phyloP scores from a whole-genome alignment of 2,329 filamentous ascomycete species.

The Zymoseptoria ardabiliae region DNA sequence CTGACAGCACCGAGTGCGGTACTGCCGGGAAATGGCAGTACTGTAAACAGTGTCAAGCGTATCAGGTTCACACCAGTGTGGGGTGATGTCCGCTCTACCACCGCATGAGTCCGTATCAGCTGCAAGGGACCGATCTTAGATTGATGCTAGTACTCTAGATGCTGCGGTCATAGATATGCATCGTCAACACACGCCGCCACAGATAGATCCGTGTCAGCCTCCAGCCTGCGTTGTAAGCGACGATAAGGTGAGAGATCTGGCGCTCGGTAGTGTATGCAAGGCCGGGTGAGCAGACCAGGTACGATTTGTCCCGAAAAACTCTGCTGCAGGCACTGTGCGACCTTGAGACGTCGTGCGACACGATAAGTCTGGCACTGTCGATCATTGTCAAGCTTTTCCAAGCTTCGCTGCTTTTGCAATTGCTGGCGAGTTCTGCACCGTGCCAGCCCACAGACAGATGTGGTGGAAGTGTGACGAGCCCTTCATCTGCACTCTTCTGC shows the following conservation, averaged over 20 bases:
- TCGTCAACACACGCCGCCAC: background rate
- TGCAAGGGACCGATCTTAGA: background rate
- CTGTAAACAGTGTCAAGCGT: background rate
- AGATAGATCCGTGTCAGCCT: background rate
- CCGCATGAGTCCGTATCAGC: background rate
- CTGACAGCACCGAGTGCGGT: background rate
- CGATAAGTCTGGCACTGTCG: background rate
- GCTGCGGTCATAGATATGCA: background rate
- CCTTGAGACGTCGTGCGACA: conserved; percentile 4
- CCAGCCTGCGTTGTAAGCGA: background rate
- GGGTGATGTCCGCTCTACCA: background rate
- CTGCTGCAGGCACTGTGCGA: conserved; percentile 10
- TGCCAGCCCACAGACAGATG: background rate
- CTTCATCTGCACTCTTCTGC: background rate
- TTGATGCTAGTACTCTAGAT: background rate
- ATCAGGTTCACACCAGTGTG: background rate
- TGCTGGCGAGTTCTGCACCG: background rate
- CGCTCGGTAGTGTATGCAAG: conserved; percentile 7
- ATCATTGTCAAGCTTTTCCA: conserved; percentile 4
- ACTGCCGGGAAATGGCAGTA: background rate
- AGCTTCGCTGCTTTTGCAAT: background rate
- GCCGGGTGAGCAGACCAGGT: background rate
- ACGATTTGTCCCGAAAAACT: background rate
- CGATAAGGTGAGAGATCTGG: background rate
- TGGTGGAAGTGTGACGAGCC: background rate